Percentiles rank a stretch among this genome's conserved stretches.
Evolutionary conservation across 176 grass and related monocot genomes (phyloP).

Genomic region (Oryza rufipogon): DNA sequence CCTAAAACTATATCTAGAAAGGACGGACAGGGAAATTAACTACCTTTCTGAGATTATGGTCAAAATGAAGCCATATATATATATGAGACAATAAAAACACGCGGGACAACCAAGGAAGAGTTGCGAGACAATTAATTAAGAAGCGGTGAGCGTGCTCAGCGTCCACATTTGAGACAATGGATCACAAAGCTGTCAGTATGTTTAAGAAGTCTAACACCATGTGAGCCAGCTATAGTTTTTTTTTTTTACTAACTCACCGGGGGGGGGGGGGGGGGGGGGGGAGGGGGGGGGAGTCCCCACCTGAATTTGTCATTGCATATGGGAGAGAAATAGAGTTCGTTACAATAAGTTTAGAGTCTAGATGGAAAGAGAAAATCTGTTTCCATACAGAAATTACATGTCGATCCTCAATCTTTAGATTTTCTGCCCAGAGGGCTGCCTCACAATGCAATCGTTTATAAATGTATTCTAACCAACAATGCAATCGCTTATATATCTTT

Average conservation of each 20-base stretch:
- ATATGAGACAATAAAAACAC: not conserved
- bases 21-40: not conserved
- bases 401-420: too few species aligned
- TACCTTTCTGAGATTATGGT: not conserved
- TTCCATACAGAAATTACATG: too few species aligned
- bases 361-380: too few species aligned
- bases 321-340: too few species aligned
- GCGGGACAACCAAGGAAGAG: too few species aligned
- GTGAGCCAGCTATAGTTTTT: not conserved
- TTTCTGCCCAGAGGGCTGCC: too few species aligned
- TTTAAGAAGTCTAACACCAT: not conserved
- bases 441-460: not conserved
- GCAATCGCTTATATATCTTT: not conserved
- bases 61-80: not conserved
- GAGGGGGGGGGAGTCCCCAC: too few species aligned
- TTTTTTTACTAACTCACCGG: too few species aligned
- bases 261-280: too few species aligned
- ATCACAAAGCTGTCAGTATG: not conserved
- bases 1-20: too few species aligned
- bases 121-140: not conserved
- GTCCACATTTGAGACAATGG: not conserved
- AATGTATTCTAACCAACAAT: not conserved
- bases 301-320: too few species aligned
- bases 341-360: too few species aligned
- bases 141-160: not conserved